These are phyloP conservation scores for Phytophthora boehmeriae DNA, from an alignment of 352 stramenopile species.

Conservation along the genomic window DNA sequence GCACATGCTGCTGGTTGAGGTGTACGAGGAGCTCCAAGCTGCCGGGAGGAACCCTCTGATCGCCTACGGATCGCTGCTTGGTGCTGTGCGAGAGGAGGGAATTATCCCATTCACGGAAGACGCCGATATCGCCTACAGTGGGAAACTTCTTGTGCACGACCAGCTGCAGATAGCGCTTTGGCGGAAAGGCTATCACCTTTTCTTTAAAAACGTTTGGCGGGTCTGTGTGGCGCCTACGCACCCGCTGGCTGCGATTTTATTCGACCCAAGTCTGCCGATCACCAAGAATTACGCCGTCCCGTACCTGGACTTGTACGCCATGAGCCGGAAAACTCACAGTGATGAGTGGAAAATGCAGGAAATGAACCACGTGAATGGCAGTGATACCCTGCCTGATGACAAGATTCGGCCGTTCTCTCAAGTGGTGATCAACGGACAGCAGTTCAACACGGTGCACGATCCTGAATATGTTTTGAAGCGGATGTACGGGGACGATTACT, in stretches of 20 bases:
- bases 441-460: conserved; percentile 38
- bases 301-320: conserved; percentile 46
- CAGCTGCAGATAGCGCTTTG: conserved; percentile 23
- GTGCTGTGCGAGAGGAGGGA: conserved; percentile 44
- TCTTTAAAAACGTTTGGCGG: conserved; percentile 35
- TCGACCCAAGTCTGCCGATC: conserved; percentile 28
- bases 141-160: conserved; percentile 6
- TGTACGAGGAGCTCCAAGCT: conserved; percentile 47
- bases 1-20: conserved; percentile 55
- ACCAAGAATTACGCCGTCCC: conserved; percentile 14
- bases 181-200: conserved; percentile 54
- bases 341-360: conserved; percentile 29
- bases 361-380: conserved; percentile 23
- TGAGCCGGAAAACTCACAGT: conserved; percentile 7
- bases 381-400: conserved; percentile 17
- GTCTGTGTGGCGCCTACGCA: conserved; percentile 47
- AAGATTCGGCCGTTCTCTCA: conserved; percentile 27
- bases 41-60: conserved; percentile 31
- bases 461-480: conserved; percentile 32
- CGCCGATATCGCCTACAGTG: conserved; percentile 47
- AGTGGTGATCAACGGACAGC: conserved; percentile 30
- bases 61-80: conserved; percentile 52
- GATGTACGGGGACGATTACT: conserved; percentile 42
- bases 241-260: conserved; percentile 37
- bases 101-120: conserved; percentile 61